These are phyloP conservation scores for Thinopyrum elongatum DNA, from an alignment of 176 grass and related monocot genomes.

Conservation along the genomic window DNA sequence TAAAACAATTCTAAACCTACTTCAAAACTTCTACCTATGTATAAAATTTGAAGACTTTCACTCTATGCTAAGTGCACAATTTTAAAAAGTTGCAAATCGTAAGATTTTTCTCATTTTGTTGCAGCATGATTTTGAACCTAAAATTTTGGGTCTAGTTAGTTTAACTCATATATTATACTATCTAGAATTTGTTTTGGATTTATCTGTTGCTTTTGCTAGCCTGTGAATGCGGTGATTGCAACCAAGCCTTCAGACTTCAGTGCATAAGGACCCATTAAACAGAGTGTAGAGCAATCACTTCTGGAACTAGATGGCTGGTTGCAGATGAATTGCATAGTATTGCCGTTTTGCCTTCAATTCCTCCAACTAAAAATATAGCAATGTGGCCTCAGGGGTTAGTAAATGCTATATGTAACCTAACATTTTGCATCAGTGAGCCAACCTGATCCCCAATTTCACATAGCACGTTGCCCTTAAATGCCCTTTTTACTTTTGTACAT, in stretches of 20 bases:
- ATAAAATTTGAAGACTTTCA: background rate
- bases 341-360: conserved; percentile 8
- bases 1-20: background rate
- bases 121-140: background rate
- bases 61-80: background rate
- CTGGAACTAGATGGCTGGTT: background rate
- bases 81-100: no score
- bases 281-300: background rate
- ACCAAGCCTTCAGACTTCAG: background rate
- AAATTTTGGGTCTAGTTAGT: background rate
- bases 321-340: background rate
- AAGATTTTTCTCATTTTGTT: background rate
- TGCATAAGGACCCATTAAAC: background rate
- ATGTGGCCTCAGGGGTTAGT: background rate
- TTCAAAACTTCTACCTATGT: background rate
- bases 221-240: background rate
- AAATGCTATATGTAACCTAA: background rate
- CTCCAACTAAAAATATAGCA: background rate
- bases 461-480: background rate
- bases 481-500: background rate
- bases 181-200: background rate
- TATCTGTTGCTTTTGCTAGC: background rate
- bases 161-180: background rate
- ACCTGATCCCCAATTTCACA: background rate
- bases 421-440: background rate